A percentile compares a stretch with the other conserved stretches of the same genome.
phyloP scores from a whole-genome alignment of 2,329 filamentous ascomycete species.

The Paracamarosporium sp. region DNA sequence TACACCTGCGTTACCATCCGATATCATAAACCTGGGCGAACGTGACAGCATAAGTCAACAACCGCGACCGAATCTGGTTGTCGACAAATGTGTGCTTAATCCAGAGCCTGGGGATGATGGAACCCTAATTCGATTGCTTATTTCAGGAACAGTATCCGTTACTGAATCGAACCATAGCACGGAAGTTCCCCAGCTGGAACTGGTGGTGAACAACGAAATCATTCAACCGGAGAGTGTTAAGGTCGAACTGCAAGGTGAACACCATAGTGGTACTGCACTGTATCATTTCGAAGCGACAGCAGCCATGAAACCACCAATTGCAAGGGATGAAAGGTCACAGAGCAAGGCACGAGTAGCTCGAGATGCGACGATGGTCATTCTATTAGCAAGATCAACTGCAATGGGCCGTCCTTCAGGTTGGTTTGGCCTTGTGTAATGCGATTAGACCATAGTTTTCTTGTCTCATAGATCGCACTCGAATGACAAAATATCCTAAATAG shows the following conservation, averaged over 20 bases:
- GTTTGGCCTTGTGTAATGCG: background rate
- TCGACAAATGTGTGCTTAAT: background rate
- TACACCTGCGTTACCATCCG: slow-evolving; percentile 17
- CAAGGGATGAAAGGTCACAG: background rate
- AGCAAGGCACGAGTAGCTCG: background rate
- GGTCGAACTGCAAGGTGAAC: background rate
- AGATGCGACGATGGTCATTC: background rate
- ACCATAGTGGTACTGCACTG: background rate
- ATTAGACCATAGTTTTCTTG: too few relatives aligned
- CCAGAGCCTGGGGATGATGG: background rate
- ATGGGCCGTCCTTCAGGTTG: background rate
- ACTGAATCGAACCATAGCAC: background rate
- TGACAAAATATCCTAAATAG: too few relatives aligned
- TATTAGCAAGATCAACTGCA: slow-evolving; percentile 1
- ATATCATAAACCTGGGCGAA: slow-evolving; percentile 1
- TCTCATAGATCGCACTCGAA: too few relatives aligned
- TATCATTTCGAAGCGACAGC: background rate
- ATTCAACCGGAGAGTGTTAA: background rate
- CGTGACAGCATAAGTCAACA: too few relatives aligned
- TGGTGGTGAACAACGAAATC: background rate
- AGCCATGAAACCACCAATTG: background rate
- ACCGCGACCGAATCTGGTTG: background rate
- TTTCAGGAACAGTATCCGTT: background rate
- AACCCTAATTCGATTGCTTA: too few relatives aligned
- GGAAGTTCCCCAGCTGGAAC: background rate